phyloP scores from a whole-genome alignment of 257 asterid genomes.

The Salvia miltiorrhiza region DNA sequence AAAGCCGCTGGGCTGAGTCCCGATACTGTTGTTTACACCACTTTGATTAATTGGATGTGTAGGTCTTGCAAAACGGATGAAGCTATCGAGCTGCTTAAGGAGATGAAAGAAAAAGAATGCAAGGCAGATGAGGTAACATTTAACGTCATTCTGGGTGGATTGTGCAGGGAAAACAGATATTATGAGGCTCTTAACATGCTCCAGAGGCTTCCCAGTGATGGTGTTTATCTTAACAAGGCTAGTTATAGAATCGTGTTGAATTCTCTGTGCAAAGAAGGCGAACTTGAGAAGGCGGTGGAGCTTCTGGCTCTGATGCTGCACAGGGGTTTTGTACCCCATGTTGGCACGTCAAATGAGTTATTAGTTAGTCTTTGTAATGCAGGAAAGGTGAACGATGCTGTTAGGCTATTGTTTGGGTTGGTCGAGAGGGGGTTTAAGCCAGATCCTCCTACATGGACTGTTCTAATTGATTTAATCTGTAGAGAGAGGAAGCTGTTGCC shows the following conservation, averaged over 20 bases:
- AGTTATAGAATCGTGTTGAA: slow-evolving; percentile 89
- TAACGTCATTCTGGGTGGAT: slow-evolving; percentile 74
- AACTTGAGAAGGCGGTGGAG: slow-evolving; percentile 53
- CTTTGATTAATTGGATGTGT: slow-evolving; percentile 61
- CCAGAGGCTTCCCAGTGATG: slow-evolving; percentile 62
- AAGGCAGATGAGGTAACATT: slow-evolving; percentile 73
- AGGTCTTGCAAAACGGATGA: slow-evolving; percentile 55
- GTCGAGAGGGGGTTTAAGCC: slow-evolving; percentile 65
- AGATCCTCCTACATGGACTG: slow-evolving; percentile 61
- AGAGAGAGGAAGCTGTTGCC: slow-evolving; percentile 85
- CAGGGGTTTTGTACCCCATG: slow-evolving; percentile 80
- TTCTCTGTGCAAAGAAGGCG: slow-evolving; percentile 62
- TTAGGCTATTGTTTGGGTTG: slow-evolving; percentile 46
- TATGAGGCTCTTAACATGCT: slow-evolving; percentile 78
- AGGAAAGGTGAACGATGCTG: slow-evolving; percentile 71
- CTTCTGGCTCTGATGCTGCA: slow-evolving; percentile 65
- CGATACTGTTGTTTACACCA: slow-evolving; percentile 67
- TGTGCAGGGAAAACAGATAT: slow-evolving; percentile 59
- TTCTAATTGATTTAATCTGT: slow-evolving; percentile 52
- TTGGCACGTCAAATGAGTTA: slow-evolving; percentile 80
- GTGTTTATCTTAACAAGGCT: slow-evolving; percentile 67
- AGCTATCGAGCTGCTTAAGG: slow-evolving; percentile 69
- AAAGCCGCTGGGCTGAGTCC: slow-evolving; percentile 51
- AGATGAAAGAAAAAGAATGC: slow-evolving; percentile 63
- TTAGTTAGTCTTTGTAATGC: slow-evolving; percentile 62